phyloP scores from a whole-genome alignment of 345 rosid species.

The Citrus medica region DNA sequence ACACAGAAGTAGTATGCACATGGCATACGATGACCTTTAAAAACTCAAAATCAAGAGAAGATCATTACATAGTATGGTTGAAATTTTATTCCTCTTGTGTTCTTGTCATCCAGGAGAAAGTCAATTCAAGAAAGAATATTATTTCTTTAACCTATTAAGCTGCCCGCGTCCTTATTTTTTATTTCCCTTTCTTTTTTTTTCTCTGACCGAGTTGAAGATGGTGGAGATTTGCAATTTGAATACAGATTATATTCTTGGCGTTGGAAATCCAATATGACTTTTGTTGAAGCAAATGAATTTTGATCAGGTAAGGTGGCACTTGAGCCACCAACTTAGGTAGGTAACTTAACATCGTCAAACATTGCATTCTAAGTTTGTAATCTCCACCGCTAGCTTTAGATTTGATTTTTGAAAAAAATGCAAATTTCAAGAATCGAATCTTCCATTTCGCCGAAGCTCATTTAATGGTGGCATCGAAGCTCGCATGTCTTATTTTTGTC shows the following conservation, averaged over 20 bases:
- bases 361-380: constrained; percentile 27
- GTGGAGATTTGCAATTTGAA: constrained; percentile 19
- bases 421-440: constrained; percentile 65
- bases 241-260: constrained; percentile 2
- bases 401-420: constrained; percentile 17
- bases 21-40: no score
- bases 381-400: constrained; percentile 28
- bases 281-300: constrained; percentile 29
- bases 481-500: constrained; percentile 43
- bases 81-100: no score
- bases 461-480: constrained; percentile 57
- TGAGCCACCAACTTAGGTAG: constrained; percentile 8
- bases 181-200: not conserved
- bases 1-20: no score
- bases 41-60: no score
- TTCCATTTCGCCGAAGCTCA: constrained; percentile 60
- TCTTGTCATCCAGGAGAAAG: no score
- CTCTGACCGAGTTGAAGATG: constrained; percentile 1
- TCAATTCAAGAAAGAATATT: no score
- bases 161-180: no score
- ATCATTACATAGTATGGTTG: no score
- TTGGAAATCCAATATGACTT: constrained; percentile 35
- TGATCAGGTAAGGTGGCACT: constrained; percentile 21
- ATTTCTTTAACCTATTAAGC: no score
- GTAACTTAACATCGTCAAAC: constrained; percentile 29